Percentiles rank a stretch among this genome's conserved stretches.
These are phyloP conservation scores for Lipomyces starkeyi DNA, from an alignment of 805 yeast species.

Conservation along the genomic window DNA sequence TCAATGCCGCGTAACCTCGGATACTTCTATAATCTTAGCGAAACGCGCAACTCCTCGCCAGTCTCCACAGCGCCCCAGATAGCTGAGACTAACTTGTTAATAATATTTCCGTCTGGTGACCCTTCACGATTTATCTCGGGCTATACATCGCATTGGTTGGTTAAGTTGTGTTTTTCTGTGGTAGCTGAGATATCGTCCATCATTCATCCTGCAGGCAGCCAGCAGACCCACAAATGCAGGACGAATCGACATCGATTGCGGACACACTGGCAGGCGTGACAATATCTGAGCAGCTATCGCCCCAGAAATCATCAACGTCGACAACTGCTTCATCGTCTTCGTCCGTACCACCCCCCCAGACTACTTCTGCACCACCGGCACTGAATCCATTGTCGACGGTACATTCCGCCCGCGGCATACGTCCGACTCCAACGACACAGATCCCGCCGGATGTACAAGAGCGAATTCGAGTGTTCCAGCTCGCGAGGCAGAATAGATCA, in stretches of 20 bases:
- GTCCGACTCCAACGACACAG: constrained; percentile 18
- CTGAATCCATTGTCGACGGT: constrained; percentile 32
- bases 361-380: constrained; percentile 20
- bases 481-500: constrained; percentile 61
- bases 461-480: constrained; percentile 83
- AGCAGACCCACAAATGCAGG: constrained; percentile 10
- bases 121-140: not conserved
- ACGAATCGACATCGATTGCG: constrained; percentile 9
- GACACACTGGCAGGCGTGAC: constrained; percentile 7
- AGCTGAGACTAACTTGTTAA: not conserved
- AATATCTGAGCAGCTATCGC: not conserved
- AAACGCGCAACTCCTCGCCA: not conserved
- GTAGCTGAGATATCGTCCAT: not conserved
- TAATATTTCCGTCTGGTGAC: not conserved
- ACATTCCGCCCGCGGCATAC: constrained; percentile 36
- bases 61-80: not conserved
- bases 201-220: not conserved
- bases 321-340: not conserved
- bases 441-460: constrained; percentile 78
- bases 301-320: not conserved
- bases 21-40: not conserved
- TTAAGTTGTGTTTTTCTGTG: not conserved
- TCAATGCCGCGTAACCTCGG: too few relatives aligned
- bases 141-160: not conserved
- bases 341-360: not conserved